Conservation (phyloP, 192 early-diverging fungal genomes). For the Mortierella hygrophila region DNA sequence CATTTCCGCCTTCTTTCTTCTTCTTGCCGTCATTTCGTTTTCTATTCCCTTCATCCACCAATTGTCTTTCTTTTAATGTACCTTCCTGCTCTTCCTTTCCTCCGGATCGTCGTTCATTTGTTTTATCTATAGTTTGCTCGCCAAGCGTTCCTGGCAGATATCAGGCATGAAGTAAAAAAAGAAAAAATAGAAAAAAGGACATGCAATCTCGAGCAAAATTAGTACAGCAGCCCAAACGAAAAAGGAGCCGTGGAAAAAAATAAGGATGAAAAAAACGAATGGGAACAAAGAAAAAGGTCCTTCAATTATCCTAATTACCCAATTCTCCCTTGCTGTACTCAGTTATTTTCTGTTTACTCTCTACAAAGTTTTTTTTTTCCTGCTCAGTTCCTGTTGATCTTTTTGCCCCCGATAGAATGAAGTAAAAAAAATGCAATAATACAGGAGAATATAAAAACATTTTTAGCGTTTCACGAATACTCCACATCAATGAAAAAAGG, state of each 20-base stretch:
- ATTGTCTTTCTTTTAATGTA: neutral
- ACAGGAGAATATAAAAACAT: slow-evolving; percentile 8
- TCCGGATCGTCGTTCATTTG: neutral
- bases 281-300: neutral
- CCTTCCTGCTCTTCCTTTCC: neutral
- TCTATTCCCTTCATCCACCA: neutral
- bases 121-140: neutral
- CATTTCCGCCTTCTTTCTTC: neutral
- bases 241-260: slow-evolving; percentile 10
- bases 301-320: neutral
- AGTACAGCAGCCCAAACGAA: slow-evolving; percentile 5
- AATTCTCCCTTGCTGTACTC: neutral
- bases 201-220: slow-evolving; percentile 4
- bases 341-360: neutral
- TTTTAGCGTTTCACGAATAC: slow-evolving; percentile 1
- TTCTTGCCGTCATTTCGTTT: neutral
- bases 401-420: neutral
- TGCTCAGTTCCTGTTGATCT: slow-evolving; percentile 2
- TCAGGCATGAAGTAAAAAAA: neutral
- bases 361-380: neutral
- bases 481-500: neutral
- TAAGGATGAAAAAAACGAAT: neutral
- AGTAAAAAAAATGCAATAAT: neutral
- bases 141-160: neutral
- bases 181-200: neutral